phyloP scores from a whole-genome alignment of 192 early-diverging fungal species.

The Rhizoclosmatium sp. region DNA sequence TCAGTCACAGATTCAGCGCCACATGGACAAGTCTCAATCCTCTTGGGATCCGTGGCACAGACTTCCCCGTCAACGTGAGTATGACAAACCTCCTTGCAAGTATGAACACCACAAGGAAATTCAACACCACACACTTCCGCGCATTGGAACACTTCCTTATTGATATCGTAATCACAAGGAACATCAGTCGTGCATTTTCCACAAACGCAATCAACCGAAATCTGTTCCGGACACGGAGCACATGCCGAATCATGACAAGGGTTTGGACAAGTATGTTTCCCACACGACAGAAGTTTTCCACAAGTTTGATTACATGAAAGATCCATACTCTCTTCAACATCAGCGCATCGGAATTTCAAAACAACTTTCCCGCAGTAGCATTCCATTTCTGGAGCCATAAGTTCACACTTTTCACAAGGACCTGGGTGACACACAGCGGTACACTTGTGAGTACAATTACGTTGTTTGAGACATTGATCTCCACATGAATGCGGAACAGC shows the following conservation, averaged over 20 bases:
- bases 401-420: conserved; percentile 90
- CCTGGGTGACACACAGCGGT: conserved; percentile 83
- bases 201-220: conserved; percentile 44
- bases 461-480: conserved; percentile 72
- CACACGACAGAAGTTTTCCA: conserved; percentile 80
- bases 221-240: conserved; percentile 63
- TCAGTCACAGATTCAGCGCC: conserved; percentile 27
- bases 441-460: conserved; percentile 81
- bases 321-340: conserved; percentile 70
- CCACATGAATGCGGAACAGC: conserved; percentile 85
- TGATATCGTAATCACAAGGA: conserved; percentile 37
- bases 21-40: conserved; percentile 49
- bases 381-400: conserved; percentile 72
- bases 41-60: conserved; percentile 57
- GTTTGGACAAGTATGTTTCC: conserved; percentile 76
- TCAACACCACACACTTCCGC: conserved; percentile 34
- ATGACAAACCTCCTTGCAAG: conserved; percentile 51
- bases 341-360: conserved; percentile 77
- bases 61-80: conserved; percentile 5
- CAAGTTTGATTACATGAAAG: conserved; percentile 77
- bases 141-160: conserved; percentile 39
- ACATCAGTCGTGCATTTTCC: conserved; percentile 38
- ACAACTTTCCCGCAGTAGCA: conserved; percentile 86
- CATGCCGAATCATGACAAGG: conserved; percentile 84
- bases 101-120: conserved; percentile 53